Evolutionary conservation across 176 grass and related monocot genomes (phyloP).

Genomic region (Triticum turgidum): DNA sequence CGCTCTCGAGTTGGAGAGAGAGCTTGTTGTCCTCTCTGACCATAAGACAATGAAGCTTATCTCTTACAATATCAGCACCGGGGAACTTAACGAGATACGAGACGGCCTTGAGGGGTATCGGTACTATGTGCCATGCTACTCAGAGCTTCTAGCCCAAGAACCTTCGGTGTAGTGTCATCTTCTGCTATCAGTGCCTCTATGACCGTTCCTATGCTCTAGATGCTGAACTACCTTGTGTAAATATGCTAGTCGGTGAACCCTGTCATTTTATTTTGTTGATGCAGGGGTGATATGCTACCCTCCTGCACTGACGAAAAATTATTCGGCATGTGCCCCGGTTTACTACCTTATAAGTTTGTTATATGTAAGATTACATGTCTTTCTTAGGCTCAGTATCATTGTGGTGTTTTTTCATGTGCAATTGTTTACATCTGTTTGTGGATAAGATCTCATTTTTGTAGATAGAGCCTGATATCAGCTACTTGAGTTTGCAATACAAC

Average conservation of each 20-base stretch:
- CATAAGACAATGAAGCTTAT: constrained; percentile 4
- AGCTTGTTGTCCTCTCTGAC: constrained; percentile 4
- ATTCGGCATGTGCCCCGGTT: not conserved
- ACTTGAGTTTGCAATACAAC: not conserved
- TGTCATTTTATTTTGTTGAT: not conserved
- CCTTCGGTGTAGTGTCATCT: not conserved
- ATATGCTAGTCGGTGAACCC: not conserved
- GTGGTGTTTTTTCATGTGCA: too few relatives aligned
- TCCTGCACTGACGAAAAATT: not conserved
- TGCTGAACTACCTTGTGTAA: not conserved
- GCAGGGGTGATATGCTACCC: not conserved
- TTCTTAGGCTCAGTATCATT: not conserved
- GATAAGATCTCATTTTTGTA: too few relatives aligned
- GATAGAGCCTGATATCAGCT: not conserved
- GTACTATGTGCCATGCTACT: not conserved
- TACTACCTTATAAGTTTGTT: not conserved
- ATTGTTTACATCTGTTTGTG: too few relatives aligned
- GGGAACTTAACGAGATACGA: constrained; percentile 21
- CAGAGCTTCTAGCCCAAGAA: not conserved
- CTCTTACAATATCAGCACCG: constrained; percentile 26
- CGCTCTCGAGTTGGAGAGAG: constrained; percentile 7
- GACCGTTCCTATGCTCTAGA: not conserved
- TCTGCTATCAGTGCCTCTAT: not conserved
- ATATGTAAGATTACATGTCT: not conserved
- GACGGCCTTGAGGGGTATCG: not conserved